These are phyloP conservation scores for Pseudopyricularia cyperi DNA, from an alignment of 2,329 filamentous ascomycete genomes.

Conservation along the genomic window DNA sequence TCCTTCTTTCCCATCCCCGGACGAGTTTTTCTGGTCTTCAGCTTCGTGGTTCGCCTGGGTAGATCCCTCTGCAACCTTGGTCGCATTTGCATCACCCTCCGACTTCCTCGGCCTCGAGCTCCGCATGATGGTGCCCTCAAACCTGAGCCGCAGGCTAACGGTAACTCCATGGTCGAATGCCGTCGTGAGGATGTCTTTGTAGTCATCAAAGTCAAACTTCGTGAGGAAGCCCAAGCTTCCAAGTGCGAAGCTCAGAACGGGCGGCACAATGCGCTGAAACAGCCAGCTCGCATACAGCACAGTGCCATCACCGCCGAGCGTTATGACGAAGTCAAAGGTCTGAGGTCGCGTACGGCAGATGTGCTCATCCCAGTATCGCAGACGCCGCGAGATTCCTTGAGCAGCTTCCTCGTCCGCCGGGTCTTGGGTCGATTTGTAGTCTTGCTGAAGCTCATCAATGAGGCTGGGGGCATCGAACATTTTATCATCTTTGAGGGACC, in stretches of 20 bases:
- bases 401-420: slow-evolving; percentile 21
- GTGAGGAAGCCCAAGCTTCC: slow-evolving; percentile 91
- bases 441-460: slow-evolving; percentile 41
- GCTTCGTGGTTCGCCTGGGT: neutral
- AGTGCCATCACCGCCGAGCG: slow-evolving; percentile 89
- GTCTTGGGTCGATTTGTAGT: slow-evolving; percentile 19
- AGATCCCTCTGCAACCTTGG: slow-evolving; percentile 5
- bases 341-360: slow-evolving; percentile 70
- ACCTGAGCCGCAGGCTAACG: slow-evolving; percentile 74
- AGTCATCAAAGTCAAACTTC: slow-evolving; percentile 83
- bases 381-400: slow-evolving; percentile 30
- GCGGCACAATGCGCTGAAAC: slow-evolving; percentile 89
- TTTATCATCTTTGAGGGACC: slow-evolving; percentile 56
- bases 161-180: slow-evolving; percentile 76
- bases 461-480: slow-evolving; percentile 64
- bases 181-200: slow-evolving; percentile 52
- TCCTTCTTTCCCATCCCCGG: too few species aligned
- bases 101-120: slow-evolving; percentile 37
- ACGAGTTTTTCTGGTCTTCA: neutral
- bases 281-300: slow-evolving; percentile 94
- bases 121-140: slow-evolving; percentile 90
- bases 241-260: slow-evolving; percentile 80
- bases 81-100: slow-evolving; percentile 3
- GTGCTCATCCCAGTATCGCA: slow-evolving; percentile 73
- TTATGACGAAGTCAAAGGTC: slow-evolving; percentile 86